Percentiles rank a stretch among this genome's conserved stretches.
phyloP scores from a whole-genome alignment of 140 eudicot genomes.

The Flaveria floridana region DNA sequence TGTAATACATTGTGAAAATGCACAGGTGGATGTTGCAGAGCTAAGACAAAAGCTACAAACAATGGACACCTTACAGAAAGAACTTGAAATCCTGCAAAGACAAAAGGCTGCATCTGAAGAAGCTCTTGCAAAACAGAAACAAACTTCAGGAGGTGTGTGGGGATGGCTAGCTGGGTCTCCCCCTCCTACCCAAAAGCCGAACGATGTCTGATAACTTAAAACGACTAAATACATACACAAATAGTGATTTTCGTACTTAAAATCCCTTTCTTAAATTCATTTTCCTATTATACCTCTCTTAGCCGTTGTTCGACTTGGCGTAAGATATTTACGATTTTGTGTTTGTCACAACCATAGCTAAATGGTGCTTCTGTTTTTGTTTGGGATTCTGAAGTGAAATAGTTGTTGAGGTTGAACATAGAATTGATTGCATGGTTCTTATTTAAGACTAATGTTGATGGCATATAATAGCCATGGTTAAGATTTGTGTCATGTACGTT shows the following conservation, averaged over 20 bases:
- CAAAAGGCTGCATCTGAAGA: constrained; percentile 99
- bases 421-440: constrained; percentile 22
- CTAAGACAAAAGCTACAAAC: constrained; percentile 91
- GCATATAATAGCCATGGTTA: constrained; percentile 24
- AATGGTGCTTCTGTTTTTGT: constrained; percentile 30
- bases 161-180: constrained; percentile 97
- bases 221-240: constrained; percentile 5
- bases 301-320: constrained; percentile 25
- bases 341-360: constrained; percentile 33
- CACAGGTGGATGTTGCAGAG: constrained; percentile 98
- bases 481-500: constrained; percentile 17
- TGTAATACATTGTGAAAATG: constrained; percentile 1
- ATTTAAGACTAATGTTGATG: constrained; percentile 29
- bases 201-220: constrained; percentile 40
- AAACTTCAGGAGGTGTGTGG: constrained; percentile 93
- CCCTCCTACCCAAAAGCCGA: constrained; percentile 44
- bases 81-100: constrained; percentile 81
- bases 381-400: constrained; percentile 26
- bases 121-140: constrained; percentile 87
- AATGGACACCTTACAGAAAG: constrained; percentile 86
- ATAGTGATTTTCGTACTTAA: constrained; percentile 27
- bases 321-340: constrained; percentile 29
- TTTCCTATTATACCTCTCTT: constrained; percentile 21
- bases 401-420: constrained; percentile 22
- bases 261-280: constrained; percentile 27